Base-by-base conservation (phyloP, 495 filamentous ascomycete genomes). In the Penicillium riverlandense region DNA sequence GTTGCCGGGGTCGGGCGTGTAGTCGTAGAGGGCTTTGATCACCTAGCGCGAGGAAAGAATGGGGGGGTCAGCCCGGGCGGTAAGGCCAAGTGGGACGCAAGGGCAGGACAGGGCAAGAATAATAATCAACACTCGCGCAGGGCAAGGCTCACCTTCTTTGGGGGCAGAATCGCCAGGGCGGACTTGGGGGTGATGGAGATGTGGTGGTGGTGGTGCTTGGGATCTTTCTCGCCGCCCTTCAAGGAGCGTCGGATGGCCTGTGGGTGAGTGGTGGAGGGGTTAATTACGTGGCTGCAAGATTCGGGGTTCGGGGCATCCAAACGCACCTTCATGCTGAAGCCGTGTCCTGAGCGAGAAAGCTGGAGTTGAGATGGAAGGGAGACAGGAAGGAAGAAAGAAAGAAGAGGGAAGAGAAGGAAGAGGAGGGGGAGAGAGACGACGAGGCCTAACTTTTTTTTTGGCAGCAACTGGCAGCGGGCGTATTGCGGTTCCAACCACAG, bases 21-120 rank as follows among this genome's bases (percentile, higher is more conserved):
- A 96, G 60, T 95, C 88, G 74, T 90, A 96, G 35, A 96, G 83
- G 11, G 92, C 91, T 74, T 88, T 88, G 58, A 98, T 98, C 37
- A 98, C 91, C 92, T 98, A 55, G 13, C 33, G 33, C 32, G 35
- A 40, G 27, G 44, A 46, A 52, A 44, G 37, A 35, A 38, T 34
- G n/a, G 32, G 32, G 35, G 41, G 37, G 52, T 44, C 36, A 41
- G 37, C 22, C 22, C 2, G 43, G 49, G 35, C 47, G 54, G 41
- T 40, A 51, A 49, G 49, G 29, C n/a, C 37, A 38, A 42, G 48
- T 44, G 40, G 29, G 54, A 37, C 35, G 40, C 34, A 38, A 41
- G 38, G 38, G 41, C 30, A 35, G 9, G 38, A 15, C 30, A 41
- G 35, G 27, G 10, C 16, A 38, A 37, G 49, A 47, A 41, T 27